These are phyloP conservation scores for Penicillium polonicum DNA, from an alignment of 2,329 filamentous ascomycete genomes.

Conservation along the genomic window DNA sequence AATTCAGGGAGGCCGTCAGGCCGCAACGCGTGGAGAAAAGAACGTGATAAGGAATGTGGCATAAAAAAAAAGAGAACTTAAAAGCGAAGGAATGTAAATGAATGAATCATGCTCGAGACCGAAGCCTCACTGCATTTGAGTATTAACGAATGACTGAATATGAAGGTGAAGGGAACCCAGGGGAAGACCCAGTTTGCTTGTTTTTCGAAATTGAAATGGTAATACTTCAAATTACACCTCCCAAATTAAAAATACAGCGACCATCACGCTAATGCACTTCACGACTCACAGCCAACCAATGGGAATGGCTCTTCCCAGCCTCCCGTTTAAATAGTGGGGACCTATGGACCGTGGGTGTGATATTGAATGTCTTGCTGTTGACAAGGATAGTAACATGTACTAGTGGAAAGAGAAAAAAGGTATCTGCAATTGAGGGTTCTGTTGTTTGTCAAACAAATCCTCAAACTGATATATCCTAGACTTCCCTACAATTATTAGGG, in stretches of 20 bases:
- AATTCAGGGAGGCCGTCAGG: constrained; percentile 23
- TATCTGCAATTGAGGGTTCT: background rate
- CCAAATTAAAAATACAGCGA: constrained; percentile 6
- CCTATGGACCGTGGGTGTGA: constrained; percentile 2
- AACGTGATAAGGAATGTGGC: constrained; percentile 18
- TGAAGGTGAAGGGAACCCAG: constrained; percentile 5
- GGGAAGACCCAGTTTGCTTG: constrained; percentile 4
- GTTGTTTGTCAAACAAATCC: background rate
- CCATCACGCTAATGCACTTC: constrained; percentile 4
- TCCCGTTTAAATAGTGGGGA: constrained; percentile 6
- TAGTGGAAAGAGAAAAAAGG: background rate
- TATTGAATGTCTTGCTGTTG: background rate
- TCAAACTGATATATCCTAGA: background rate
- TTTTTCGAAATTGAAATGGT: constrained; percentile 3
- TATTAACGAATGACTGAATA: constrained; percentile 33
- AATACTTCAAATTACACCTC: constrained; percentile 1
- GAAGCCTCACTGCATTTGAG: constrained; percentile 19
- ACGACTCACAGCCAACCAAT: constrained; percentile 3
- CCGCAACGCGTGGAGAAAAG: constrained; percentile 22
- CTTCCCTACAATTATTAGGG: background rate
- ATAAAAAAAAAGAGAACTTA: constrained; percentile 5
- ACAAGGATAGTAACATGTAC: background rate
- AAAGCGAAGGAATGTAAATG: constrained; percentile 17
- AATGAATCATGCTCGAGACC: constrained; percentile 18
- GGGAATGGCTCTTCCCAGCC: background rate